A percentile compares a stretch with the other conserved stretches of the same genome.
Conservation (phyloP, 192 early-diverging fungal genomes). For the Coemansia pectinata region DNA sequence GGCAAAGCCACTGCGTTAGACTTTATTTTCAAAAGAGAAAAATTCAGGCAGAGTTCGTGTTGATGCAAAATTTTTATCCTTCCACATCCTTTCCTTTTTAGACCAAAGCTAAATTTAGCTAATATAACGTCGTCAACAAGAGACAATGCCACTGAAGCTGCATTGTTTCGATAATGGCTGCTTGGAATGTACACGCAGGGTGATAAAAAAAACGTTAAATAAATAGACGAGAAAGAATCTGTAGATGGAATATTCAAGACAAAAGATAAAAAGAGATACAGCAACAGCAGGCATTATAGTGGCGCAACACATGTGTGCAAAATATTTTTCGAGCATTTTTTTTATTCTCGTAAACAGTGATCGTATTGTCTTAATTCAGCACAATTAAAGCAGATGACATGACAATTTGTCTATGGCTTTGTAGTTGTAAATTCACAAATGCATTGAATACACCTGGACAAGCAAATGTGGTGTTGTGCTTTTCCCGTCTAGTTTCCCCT, state of each 20-base stretch:
- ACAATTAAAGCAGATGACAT: background rate
- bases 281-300: background rate
- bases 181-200: background rate
- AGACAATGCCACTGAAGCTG: background rate
- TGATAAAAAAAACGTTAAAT: background rate
- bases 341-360: background rate
- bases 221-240: background rate
- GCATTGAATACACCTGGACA: background rate
- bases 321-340: slow-evolving; percentile 6
- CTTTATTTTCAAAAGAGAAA: background rate
- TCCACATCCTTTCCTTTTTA: background rate
- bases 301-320: background rate
- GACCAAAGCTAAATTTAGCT: background rate
- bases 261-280: background rate
- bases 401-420: background rate
- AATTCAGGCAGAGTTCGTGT: background rate
- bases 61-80: background rate
- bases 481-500: slow-evolving; percentile 3
- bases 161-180: background rate
- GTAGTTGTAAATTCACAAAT: background rate
- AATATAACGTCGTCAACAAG: background rate
- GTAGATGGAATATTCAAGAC: background rate
- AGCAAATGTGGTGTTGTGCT: background rate
- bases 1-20: slow-evolving; percentile 19
- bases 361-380: background rate